These are phyloP conservation scores for Pleurotus tuoliensis DNA, from an alignment of 768 basidiomycete species.

Conservation along the genomic window DNA sequence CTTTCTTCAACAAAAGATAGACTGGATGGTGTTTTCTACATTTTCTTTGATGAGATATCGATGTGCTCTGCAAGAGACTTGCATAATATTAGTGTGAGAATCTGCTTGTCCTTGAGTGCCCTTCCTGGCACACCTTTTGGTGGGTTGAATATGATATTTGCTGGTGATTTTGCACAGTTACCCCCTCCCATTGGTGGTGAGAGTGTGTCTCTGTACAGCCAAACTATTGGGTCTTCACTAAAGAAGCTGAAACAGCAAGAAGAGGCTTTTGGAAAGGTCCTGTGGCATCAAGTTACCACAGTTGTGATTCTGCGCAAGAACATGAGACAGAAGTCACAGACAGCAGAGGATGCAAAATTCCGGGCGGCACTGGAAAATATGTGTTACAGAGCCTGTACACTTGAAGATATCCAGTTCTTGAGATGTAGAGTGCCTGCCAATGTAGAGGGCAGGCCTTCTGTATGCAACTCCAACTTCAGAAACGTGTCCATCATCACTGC, in stretches of 20 bases:
- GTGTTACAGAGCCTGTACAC: conserved; percentile 19
- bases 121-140: conserved; percentile 24
- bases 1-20: conserved; percentile 3
- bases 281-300: conserved; percentile 29
- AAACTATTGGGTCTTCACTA: conserved; percentile 8
- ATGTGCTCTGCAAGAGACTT: conserved; percentile 31
- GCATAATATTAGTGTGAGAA: conserved; percentile 19
- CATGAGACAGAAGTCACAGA: conserved; percentile 25
- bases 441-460: background rate
- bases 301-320: conserved; percentile 25
- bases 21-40: conserved; percentile 26
- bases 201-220: conserved; percentile 16
- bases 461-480: conserved; percentile 15
- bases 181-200: conserved; percentile 15
- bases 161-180: conserved; percentile 36
- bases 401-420: conserved; percentile 21
- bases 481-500: conserved; percentile 29
- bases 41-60: conserved; percentile 39
- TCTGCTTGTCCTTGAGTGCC: conserved; percentile 15
- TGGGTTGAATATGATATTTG: conserved; percentile 32
- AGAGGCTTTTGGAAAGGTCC: conserved; percentile 18
- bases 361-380: conserved; percentile 25
- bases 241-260: conserved; percentile 13
- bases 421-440: conserved; percentile 6
- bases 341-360: conserved; percentile 20